A percentile compares a stretch with the other conserved stretches of the same genome.
These are phyloP conservation scores for Stemphylium beticola DNA, from an alignment of 2,329 filamentous ascomycete genomes.

Conservation along the genomic window DNA sequence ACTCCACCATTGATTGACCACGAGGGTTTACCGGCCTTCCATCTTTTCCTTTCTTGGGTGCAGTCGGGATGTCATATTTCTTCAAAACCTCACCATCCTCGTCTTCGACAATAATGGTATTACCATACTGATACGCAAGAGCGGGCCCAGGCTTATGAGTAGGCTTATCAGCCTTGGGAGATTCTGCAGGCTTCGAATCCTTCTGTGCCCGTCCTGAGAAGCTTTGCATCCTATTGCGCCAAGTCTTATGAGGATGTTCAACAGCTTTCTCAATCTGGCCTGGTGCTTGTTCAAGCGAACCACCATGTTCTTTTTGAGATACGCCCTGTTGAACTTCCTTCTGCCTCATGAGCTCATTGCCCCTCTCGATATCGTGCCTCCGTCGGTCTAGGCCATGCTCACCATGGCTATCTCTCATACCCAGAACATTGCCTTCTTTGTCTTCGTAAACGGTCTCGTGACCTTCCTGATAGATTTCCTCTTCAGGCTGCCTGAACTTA, in stretches of 20 bases:
- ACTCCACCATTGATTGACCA: constrained; percentile 41
- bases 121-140: constrained; percentile 84
- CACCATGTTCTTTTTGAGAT: constrained; percentile 57
- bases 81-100: constrained; percentile 87
- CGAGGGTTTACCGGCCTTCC: constrained; percentile 35
- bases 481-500: constrained; percentile 33
- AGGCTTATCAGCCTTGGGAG: constrained; percentile 40
- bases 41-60: constrained; percentile 47
- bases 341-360: constrained; percentile 62
- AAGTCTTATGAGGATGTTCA: constrained; percentile 50
- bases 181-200: constrained; percentile 46
- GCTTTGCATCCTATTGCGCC: constrained; percentile 55
- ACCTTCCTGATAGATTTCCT: constrained; percentile 83
- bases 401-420: constrained; percentile 61
- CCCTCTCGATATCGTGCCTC: constrained; percentile 64
- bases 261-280: constrained; percentile 46
- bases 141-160: constrained; percentile 67
- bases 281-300: constrained; percentile 43
- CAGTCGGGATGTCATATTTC: constrained; percentile 74
- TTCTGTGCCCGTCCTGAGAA: constrained; percentile 52
- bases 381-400: constrained; percentile 63
- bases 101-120: constrained; percentile 88
- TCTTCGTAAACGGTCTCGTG: constrained; percentile 81
- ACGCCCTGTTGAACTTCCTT: constrained; percentile 52
- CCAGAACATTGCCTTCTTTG: constrained; percentile 82